A percentile compares a stretch with the other conserved stretches of the same genome.
These are phyloP conservation scores for Verticillium nubilum DNA, from an alignment of 2,329 filamentous ascomycete species.

Conservation along the genomic window DNA sequence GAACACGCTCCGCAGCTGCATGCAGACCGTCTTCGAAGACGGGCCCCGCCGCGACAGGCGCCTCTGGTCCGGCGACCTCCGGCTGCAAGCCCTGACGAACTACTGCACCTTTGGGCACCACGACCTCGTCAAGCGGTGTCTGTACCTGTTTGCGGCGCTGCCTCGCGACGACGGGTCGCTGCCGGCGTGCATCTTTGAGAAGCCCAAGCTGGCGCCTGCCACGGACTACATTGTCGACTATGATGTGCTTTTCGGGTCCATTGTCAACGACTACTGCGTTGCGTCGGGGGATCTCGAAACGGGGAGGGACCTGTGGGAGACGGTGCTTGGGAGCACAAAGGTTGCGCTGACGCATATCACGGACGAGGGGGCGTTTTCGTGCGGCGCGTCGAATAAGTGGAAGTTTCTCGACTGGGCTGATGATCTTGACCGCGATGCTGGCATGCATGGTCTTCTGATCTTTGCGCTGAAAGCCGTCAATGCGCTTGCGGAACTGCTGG, in stretches of 20 bases:
- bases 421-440: slow-evolving; percentile 20
- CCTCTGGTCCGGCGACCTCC: slow-evolving; percentile 29
- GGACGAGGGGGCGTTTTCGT: not conserved
- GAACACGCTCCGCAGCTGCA: slow-evolving; percentile 28
- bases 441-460: slow-evolving; percentile 22
- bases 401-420: slow-evolving; percentile 26
- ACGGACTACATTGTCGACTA: slow-evolving; percentile 30
- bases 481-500: slow-evolving; percentile 18
- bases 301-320: slow-evolving; percentile 22
- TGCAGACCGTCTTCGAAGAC: slow-evolving; percentile 33
- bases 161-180: slow-evolving; percentile 23
- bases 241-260: slow-evolving; percentile 25
- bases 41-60: slow-evolving; percentile 29
- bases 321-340: slow-evolving; percentile 21
- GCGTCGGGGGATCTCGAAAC: slow-evolving; percentile 22
- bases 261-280: slow-evolving; percentile 24
- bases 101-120: slow-evolving; percentile 29
- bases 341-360: slow-evolving; percentile 11
- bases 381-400: slow-evolving; percentile 13
- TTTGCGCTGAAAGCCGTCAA: slow-evolving; percentile 22
- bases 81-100: slow-evolving; percentile 28
- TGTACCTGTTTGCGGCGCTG: slow-evolving; percentile 27
- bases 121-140: slow-evolving; percentile 25
- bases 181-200: slow-evolving; percentile 27
- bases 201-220: slow-evolving; percentile 20